A percentile compares a stretch with the other conserved stretches of the same genome.
Evolutionary conservation across 257 asterid species (phyloP).

Genomic region (Salvia splendens): DNA sequence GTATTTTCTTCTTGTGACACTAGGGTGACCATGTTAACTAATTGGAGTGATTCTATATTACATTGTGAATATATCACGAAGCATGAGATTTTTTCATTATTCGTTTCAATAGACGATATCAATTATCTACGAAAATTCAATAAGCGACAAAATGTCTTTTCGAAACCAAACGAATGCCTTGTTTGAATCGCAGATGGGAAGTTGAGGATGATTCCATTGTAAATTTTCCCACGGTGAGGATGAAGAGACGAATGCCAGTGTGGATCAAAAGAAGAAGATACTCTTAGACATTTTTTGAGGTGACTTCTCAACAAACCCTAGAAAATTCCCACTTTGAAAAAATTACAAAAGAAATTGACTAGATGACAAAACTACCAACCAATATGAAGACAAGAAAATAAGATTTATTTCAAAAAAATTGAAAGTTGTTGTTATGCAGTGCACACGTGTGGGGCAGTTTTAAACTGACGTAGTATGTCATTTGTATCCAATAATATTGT

Average conservation of each 20-base stretch:
- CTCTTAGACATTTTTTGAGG: not conserved
- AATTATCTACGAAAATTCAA: not conserved
- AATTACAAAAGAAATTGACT: not conserved
- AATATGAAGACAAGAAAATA: slow-evolving; percentile 24
- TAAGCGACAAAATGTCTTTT: not conserved
- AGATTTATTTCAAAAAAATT: not conserved
- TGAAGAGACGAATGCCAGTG: slow-evolving; percentile 80
- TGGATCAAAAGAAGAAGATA: slow-evolving; percentile 59
- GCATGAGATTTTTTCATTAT: no score
- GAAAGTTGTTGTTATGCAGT: not conserved
- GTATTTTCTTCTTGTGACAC: no score
- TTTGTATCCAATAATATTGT: slow-evolving; percentile 12
- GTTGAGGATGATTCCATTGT: slow-evolving; percentile 75
- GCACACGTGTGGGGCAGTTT: slow-evolving; percentile 39
- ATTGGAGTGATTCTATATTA: no score
- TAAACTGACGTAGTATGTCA: slow-evolving; percentile 35
- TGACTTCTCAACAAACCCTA: slow-evolving; percentile 1
- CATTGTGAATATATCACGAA: no score
- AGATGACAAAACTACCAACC: slow-evolving; percentile 30
- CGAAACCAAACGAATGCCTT: not conserved
- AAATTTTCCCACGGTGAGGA: slow-evolving; percentile 84
- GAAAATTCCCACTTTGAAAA: not conserved
- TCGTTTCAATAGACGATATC: not conserved
- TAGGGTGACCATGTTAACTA: no score
- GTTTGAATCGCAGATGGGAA: slow-evolving; percentile 58